Conservation (phyloP, 345 rosid species). For the Eucalyptus regnans region DNA sequence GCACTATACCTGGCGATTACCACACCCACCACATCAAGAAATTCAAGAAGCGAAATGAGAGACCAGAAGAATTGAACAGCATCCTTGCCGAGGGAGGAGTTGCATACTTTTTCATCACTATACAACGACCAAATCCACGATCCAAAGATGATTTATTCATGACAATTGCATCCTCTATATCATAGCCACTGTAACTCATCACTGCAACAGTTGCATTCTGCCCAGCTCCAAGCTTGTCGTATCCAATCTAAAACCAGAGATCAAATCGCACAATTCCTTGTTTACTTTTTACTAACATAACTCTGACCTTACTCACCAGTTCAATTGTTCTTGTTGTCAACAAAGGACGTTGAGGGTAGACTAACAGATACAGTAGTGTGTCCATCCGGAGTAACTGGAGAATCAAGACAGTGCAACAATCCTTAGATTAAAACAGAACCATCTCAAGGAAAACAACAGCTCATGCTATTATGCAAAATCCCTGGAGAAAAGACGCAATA, state of each 20-base stretch:
- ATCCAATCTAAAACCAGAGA: constrained; percentile 54
- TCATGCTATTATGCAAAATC: background rate
- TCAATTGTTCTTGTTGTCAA: constrained; percentile 95
- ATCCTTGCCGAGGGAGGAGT: background rate
- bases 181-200: constrained; percentile 92
- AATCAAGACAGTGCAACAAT: background rate
- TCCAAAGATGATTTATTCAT: constrained; percentile 96
- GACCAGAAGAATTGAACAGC: background rate
- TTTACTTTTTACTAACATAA: background rate
- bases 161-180: constrained; percentile 96
- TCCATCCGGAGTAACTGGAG: constrained; percentile 77
- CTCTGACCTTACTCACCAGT: constrained; percentile 36
- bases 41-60: background rate
- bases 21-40: background rate
- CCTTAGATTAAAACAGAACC: background rate
- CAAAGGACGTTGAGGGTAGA: constrained; percentile 88
- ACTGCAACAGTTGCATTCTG: constrained; percentile 99
- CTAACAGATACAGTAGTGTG: constrained; percentile 76
- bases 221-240: constrained; percentile 98
- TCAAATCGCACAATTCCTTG: background rate
- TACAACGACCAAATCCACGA: constrained; percentile 98
- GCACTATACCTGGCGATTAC: constrained; percentile 33
- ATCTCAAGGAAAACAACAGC: background rate
- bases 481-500: background rate
- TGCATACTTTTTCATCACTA: constrained; percentile 78